These are phyloP conservation scores for Ceratocystis harringtonii DNA, from an alignment of 2,329 filamentous ascomycete species.

Conservation along the genomic window DNA sequence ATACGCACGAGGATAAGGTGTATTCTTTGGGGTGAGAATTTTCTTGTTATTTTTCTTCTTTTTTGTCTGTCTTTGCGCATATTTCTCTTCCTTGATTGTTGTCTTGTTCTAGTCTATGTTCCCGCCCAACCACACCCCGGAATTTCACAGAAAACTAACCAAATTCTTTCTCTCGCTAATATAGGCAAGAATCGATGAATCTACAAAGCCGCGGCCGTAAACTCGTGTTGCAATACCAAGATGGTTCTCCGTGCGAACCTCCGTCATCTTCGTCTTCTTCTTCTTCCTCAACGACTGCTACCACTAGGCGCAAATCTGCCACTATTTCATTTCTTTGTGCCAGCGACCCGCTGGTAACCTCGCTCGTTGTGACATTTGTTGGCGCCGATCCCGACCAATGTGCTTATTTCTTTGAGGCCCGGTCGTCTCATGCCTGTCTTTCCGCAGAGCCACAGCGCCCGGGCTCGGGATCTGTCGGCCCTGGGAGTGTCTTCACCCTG, in stretches of 20 bases:
- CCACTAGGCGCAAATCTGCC: slow-evolving; percentile 52
- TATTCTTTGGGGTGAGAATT: slow-evolving; percentile 58
- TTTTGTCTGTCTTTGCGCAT: slow-evolving; percentile 20
- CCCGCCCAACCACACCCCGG: not conserved
- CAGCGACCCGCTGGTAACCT: slow-evolving; percentile 53
- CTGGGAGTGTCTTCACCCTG: slow-evolving; percentile 71
- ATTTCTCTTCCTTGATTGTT: not conserved
- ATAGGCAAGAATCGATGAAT: slow-evolving; percentile 39
- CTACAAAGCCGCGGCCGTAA: slow-evolving; percentile 52
- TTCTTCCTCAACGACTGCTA: not conserved
- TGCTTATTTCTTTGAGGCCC: slow-evolving; percentile 88
- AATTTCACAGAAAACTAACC: slow-evolving; percentile 5
- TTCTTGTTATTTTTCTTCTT: slow-evolving; percentile 11
- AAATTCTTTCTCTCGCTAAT: not conserved
- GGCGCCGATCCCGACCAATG: slow-evolving; percentile 74
- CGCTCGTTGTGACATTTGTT: slow-evolving; percentile 67
- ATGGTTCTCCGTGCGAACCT: slow-evolving; percentile 56
- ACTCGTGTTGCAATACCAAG: slow-evolving; percentile 60
- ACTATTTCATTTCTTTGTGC: slow-evolving; percentile 92
- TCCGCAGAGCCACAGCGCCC: slow-evolving; percentile 54
- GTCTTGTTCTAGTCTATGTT: not conserved
- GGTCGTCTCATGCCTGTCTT: slow-evolving; percentile 67
- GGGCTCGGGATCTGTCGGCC: slow-evolving; percentile 44
- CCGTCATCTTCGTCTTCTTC: slow-evolving; percentile 14
- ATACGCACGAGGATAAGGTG: slow-evolving; percentile 46